Percentiles rank a stretch among this genome's conserved stretches.
These are phyloP conservation scores for Venturiaceae sp. DNA, from an alignment of 2,329 filamentous ascomycete species.

Conservation along the genomic window DNA sequence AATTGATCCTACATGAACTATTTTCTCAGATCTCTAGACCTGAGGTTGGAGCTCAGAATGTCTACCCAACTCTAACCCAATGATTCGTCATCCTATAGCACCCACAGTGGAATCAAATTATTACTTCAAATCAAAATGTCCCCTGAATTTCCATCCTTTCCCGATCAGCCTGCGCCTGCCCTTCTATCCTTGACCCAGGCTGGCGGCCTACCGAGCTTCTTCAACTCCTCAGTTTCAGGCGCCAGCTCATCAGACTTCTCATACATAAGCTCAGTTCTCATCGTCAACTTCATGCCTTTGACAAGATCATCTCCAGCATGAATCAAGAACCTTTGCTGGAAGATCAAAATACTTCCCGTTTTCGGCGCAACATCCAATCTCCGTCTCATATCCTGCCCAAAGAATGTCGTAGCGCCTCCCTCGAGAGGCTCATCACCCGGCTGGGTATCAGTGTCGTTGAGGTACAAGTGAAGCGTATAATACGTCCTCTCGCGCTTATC, in stretches of 20 bases:
- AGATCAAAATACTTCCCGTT: slow-evolving; percentile 42
- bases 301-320: slow-evolving; percentile 47
- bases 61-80: no score
- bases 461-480: slow-evolving; percentile 47
- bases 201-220: not conserved
- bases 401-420: slow-evolving; percentile 47
- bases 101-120: no score
- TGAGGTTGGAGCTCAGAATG: no score
- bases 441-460: slow-evolving; percentile 33
- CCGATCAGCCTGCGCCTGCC: not conserved
- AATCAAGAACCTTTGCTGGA: slow-evolving; percentile 43
- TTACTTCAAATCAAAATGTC: not conserved
- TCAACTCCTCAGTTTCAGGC: not conserved
- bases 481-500: slow-evolving; percentile 40
- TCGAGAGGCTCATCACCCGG: slow-evolving; percentile 24
- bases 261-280: slow-evolving; percentile 49
- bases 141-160: not conserved
- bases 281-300: slow-evolving; percentile 43
- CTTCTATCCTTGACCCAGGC: not conserved
- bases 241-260: slow-evolving; percentile 7
- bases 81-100: no score
- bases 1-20: slow-evolving; percentile 14
- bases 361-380: slow-evolving; percentile 38
- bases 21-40: no score
- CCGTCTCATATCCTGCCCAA: slow-evolving; percentile 17